phyloP scores from a whole-genome alignment of 176 grass and related monocot species.

The Saccharum officinarum region DNA sequence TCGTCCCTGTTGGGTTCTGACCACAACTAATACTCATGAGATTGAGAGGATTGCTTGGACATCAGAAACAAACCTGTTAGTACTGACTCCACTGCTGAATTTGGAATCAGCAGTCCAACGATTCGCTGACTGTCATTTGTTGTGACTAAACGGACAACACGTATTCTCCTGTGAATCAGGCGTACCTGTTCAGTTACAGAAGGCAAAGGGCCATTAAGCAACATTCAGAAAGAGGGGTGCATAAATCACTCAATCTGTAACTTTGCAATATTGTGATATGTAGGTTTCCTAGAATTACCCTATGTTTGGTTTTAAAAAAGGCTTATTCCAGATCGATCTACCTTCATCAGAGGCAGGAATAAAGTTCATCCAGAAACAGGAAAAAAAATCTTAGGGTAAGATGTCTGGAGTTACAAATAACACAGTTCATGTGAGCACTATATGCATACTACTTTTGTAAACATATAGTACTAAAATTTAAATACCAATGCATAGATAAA shows the following conservation, averaged over 20 bases:
- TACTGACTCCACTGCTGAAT: constrained; percentile 88
- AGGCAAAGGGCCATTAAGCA: constrained; percentile 36
- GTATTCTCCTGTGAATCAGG: constrained; percentile 75
- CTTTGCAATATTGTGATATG: not conserved
- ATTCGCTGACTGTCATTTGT: constrained; percentile 65
- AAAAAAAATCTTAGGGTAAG: not conserved
- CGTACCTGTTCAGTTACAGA: constrained; percentile 50
- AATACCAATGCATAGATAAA: not conserved
- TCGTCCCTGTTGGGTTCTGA: not conserved
- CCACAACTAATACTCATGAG: not conserved
- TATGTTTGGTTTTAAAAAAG: not conserved
- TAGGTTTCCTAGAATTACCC: not conserved
- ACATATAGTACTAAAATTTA: not conserved
- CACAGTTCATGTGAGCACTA: not conserved
- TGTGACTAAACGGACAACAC: constrained; percentile 84
- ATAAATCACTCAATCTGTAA: constrained; percentile 8
- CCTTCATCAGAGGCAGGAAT: not conserved
- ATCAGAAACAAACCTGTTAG: constrained; percentile 69
- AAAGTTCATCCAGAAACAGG: constrained; percentile 3
- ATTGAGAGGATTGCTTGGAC: not conserved
- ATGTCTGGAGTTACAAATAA: not conserved
- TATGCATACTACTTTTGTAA: not conserved
- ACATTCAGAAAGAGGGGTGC: not conserved
- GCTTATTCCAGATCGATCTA: not conserved
- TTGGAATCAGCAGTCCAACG: constrained; percentile 84